Conservation (phyloP, 176 grass and related monocot species). For the Oryza meridionalis region DNA sequence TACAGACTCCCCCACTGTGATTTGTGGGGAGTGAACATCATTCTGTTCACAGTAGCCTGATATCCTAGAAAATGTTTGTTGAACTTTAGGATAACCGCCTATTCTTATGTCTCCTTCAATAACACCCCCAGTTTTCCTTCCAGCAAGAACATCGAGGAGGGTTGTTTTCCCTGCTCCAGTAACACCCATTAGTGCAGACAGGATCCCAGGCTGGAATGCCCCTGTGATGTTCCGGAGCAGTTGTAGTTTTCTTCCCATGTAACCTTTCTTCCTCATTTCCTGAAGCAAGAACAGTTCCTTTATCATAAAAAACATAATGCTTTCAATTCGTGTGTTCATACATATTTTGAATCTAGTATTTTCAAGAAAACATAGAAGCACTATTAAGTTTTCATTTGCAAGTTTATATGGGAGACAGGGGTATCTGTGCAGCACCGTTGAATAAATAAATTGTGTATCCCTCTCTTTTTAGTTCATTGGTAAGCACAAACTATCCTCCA, state of each 20-base stretch:
- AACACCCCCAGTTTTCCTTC: slow-evolving; percentile 70
- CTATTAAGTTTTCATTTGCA: not conserved
- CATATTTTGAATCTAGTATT: not conserved
- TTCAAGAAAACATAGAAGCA: not conserved
- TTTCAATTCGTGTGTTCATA: not conserved
- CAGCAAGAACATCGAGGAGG: slow-evolving; percentile 78
- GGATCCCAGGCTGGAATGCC: slow-evolving; percentile 62
- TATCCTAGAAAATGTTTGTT: slow-evolving; percentile 77
- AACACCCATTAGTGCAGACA: slow-evolving; percentile 77
- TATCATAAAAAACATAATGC: not conserved
- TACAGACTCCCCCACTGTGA: slow-evolving; percentile 71
- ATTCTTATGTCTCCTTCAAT: slow-evolving; percentile 82
- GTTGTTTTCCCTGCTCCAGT: slow-evolving; percentile 86
- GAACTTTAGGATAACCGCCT: slow-evolving; percentile 74
- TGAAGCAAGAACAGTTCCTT: slow-evolving; percentile 10
- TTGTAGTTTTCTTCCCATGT: slow-evolving; percentile 60
- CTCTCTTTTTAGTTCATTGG: not conserved
- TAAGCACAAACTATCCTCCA: not conserved
- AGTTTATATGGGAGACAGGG: not conserved
- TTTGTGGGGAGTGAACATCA: slow-evolving; percentile 75
- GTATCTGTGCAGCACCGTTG: not conserved
- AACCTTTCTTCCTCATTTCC: slow-evolving; percentile 77
- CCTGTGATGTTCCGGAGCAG: slow-evolving; percentile 74
- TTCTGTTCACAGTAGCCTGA: slow-evolving; percentile 83
- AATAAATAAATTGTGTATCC: not conserved